phyloP scores from a whole-genome alignment of 176 grass and related monocot species.

The Leersia perrieri region DNA sequence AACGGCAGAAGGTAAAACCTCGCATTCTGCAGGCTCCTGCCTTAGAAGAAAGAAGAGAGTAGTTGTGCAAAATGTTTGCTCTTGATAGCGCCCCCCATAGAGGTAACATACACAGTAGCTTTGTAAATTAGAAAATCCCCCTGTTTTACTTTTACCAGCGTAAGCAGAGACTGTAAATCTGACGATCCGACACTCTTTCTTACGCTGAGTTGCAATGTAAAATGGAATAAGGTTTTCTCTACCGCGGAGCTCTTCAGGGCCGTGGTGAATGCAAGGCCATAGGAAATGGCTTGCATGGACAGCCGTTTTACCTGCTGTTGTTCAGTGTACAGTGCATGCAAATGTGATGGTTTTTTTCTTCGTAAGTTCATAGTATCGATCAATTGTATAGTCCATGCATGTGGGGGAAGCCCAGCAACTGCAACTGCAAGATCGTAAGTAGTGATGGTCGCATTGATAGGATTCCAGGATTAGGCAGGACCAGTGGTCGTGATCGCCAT shows the following conservation, averaged over 20 bases:
- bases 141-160: slow-evolving; percentile 3
- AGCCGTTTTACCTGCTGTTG: background rate
- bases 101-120: background rate
- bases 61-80: slow-evolving; percentile 17
- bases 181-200: background rate
- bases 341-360: background rate
- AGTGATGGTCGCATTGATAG: background rate
- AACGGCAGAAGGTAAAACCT: background rate
- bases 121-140: slow-evolving; percentile 40
- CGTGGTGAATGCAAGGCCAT: background rate
- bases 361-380: background rate
- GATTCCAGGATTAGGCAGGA: background rate
- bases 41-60: background rate
- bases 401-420: background rate
- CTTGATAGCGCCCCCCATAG: background rate
- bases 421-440: background rate
- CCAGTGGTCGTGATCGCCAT: background rate
- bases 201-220: background rate
- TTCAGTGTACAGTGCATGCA: background rate
- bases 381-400: background rate
- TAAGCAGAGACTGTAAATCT: background rate
- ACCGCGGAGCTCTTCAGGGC: background rate
- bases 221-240: background rate
- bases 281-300: background rate
- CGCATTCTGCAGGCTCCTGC: background rate